Percentiles rank a stretch among this genome's conserved stretches.
These are phyloP conservation scores for Heterobasidion irregulare DNA, from an alignment of 1,284 basidiomycete genomes.

Conservation along the genomic window DNA sequence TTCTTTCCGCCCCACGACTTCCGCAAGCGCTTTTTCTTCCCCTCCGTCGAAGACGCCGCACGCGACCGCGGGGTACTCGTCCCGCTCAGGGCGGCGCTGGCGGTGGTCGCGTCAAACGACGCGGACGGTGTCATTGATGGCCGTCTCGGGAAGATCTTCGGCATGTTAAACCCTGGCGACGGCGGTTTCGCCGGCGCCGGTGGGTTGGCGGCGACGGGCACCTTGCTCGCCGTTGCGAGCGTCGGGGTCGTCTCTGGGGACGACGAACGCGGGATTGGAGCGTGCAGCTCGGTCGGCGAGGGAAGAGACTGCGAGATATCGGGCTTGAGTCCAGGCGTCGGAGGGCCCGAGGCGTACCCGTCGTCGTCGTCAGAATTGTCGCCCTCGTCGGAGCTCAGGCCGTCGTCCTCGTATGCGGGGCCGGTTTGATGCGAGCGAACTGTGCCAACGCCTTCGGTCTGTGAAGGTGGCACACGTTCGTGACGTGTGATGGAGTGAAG, in stretches of 20 bases:
- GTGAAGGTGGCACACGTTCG: neutral
- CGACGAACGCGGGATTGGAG: slow-evolving; percentile 9
- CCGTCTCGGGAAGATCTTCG: slow-evolving; percentile 27
- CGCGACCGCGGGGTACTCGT: neutral
- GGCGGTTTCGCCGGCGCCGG: slow-evolving; percentile 19
- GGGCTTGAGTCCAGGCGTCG: slow-evolving; percentile 10
- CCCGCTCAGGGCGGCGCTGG: neutral
- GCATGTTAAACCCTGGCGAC: slow-evolving; percentile 18
- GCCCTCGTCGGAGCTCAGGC: slow-evolving; percentile 53
- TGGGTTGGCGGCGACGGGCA: slow-evolving; percentile 11
- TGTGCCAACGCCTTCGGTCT: slow-evolving; percentile 89
- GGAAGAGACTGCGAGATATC: neutral
- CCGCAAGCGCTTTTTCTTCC: slow-evolving; percentile 10
- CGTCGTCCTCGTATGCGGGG: slow-evolving; percentile 68
- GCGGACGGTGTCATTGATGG: slow-evolving; percentile 21
- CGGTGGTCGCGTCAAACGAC: slow-evolving; percentile 20
- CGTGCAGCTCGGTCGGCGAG: slow-evolving; percentile 1
- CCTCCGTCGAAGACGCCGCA: neutral
- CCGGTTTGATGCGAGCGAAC: slow-evolving; percentile 57
- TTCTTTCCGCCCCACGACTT: slow-evolving; percentile 27
- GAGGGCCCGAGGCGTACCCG: slow-evolving; percentile 5
- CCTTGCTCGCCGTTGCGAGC: slow-evolving; percentile 5
- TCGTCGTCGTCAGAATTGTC: slow-evolving; percentile 28
- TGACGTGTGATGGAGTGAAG: neutral
- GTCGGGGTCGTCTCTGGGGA: slow-evolving; percentile 14